Evolutionary conservation across 352 stramenopile genomes (phyloP), one percentile per base, ranked within the genome.

Genomic region (Globisporangium carolinianum): DNA sequence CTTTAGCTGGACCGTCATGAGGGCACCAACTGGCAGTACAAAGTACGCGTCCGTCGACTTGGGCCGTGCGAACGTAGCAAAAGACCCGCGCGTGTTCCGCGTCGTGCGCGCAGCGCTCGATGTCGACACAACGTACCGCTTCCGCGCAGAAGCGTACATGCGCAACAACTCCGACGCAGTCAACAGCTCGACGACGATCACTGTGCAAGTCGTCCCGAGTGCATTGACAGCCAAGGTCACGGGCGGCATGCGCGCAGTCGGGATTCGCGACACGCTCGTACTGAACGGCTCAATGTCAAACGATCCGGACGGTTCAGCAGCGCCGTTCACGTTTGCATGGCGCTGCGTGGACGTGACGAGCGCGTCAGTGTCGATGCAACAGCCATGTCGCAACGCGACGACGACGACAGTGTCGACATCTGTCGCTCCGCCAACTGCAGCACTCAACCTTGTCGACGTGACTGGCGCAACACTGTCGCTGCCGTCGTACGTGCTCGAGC

Each of bases 81-180:
- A 74, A 47, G 76, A 90, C 45, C 78, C 82, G 4, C 75, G 78
- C 11, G 62, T 81, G 6, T 92, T 89, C 48, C 74, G 68, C 14
- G 52, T 90, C 0, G 51, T 69, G 0, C 65, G 75, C 2, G 66
- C 72, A 5, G 51, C 61, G 8, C 56, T 92, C 0, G 56, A 70
- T 15, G 62, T 65, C 5, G 71, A 68, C 2, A 65, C 62, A n/a
- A 75, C 68, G 2, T 90, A 90, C 49, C 73, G 63, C n/a, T 85
- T 92, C 50, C 67, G 60, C 17, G 60, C 74, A 24, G 72, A 86
- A n/a, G 78, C 72, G 1, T 85, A 70, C 41, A 79, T 82, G 57
- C 63, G 42, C 62, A 62, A 52, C 61, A 67, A 41, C 58, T 57
- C 11, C 48, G 55, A 35, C 3, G 35, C 62, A 3, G 61, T 67